Evolutionary conservation across 202 grass and related monocot species (phyloP), one percentile per base, ranked within the genome.

Genomic region (Digitaria exilis): DNA sequence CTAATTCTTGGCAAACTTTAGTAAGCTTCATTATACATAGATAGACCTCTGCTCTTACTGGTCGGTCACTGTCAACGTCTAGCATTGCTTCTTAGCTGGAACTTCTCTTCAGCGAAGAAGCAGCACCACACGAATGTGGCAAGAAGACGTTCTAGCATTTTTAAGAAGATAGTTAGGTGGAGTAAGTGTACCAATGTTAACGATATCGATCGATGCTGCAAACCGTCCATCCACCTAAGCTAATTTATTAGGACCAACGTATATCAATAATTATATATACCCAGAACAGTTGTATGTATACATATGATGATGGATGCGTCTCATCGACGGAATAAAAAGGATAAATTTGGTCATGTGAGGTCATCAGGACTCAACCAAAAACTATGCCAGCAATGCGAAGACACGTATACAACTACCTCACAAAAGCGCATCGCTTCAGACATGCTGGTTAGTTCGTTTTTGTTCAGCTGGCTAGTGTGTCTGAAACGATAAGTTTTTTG

Each of bases 191-290:
- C 65, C 65, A 69, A 69, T 39, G 65, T 39, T 45, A 69, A 69
- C 65, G 65, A 69, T 44, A 15, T 43, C 39, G 65, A 69, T 44
- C 39, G 65, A 69, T 43, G 65, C 65, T 69, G n/a, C 65, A 69
- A 69, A 7, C 65, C 37, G 2, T 44, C 21, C 65, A 26, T 44
- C 65, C 65, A 69, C 4, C 65, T 26, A 44, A 44, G n/a, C n/a
- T n/a, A n/a, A 63, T 63, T 63, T 18, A 18, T 32, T 63, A 63
- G 60, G 60, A 34, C 1, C 28, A 34, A 31, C 15, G 16, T n/a
- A n/a, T n/a, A 18, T 32, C 6, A 15, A 63, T 63, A 18, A 63
- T 31, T 63, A 63, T 32, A 8, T 32, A 14, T 30, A 63, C 31
- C 29, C 5, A 16, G 31, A 63, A 63, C 56, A 15, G 10, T 59